phyloP scores from a whole-genome alignment of 768 basidiomycete genomes.

The Tricholoma hemisulphureum region DNA sequence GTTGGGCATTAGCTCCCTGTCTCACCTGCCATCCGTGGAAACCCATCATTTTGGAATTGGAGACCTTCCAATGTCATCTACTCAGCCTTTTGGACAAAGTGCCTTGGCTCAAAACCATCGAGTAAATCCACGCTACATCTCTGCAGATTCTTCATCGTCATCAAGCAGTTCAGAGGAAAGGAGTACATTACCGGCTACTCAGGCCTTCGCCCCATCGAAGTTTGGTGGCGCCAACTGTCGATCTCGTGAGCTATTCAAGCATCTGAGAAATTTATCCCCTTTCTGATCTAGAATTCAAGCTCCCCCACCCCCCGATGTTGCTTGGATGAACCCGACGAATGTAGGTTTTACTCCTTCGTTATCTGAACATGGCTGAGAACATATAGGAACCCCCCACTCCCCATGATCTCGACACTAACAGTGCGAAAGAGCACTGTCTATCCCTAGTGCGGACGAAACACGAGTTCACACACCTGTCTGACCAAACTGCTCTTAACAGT shows the following conservation, averaged over 20 bases:
- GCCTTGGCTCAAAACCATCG: conserved; percentile 26
- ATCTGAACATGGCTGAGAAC: conserved; percentile 31
- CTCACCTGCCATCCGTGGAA: conserved; percentile 16
- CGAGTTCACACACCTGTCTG: conserved; percentile 1
- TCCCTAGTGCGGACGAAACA: conserved; percentile 15
- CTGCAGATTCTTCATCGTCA: background rate
- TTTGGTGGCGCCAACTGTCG: conserved; percentile 16
- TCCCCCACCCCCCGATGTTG: background rate
- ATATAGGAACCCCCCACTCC: conserved; percentile 17
- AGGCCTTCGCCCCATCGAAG: conserved; percentile 32
- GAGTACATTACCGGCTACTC: conserved; percentile 22
- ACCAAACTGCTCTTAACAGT: background rate
- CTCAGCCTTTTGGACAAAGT: conserved; percentile 43
- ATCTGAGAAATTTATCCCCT: background rate
- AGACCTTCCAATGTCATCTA: conserved; percentile 22
- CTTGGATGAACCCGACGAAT: background rate
- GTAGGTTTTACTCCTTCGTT: background rate
- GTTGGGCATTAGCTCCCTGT: conserved; percentile 4
- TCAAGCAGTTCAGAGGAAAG: conserved; percentile 9
- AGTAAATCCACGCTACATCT: conserved; percentile 14
- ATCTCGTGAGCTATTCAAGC: background rate
- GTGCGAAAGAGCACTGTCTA: conserved; percentile 29
- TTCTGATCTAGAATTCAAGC: background rate
- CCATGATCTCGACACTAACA: conserved; percentile 11
- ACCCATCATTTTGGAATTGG: background rate